phyloP scores from a whole-genome alignment of 495 filamentous ascomycete species.

The Hypoxylon lienhwacheense region DNA sequence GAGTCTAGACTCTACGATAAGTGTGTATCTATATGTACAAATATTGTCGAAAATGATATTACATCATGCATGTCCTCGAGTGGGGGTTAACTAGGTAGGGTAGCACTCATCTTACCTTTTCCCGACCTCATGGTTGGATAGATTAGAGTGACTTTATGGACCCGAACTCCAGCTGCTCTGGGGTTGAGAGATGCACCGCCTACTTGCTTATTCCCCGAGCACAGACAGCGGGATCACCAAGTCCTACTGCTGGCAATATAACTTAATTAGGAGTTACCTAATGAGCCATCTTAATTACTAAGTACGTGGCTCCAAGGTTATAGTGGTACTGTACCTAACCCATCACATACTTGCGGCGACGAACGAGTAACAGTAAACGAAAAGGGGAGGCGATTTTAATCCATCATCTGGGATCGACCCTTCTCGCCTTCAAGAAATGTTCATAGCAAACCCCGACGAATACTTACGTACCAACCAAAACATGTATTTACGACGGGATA shows the following conservation, averaged over 20 bases:
- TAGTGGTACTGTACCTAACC: not conserved
- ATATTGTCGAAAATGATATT: not conserved
- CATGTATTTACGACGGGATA: not conserved
- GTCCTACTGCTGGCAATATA: constrained; percentile 1
- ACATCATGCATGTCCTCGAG: not conserved
- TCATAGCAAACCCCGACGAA: too few relatives aligned
- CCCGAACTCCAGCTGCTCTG: constrained; percentile 17
- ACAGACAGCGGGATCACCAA: not conserved
- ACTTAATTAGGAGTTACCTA: constrained; percentile 12
- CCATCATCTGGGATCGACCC: too few relatives aligned
- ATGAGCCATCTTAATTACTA: not conserved
- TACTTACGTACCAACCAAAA: not conserved
- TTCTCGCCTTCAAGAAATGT: too few relatives aligned
- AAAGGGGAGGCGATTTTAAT: not conserved
- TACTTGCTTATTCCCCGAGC: not conserved
- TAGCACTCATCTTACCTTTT: not conserved
- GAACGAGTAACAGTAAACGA: not conserved
- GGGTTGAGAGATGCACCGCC: not conserved
- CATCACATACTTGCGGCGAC: not conserved
- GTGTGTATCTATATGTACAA: too few relatives aligned
- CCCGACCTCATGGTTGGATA: too few relatives aligned
- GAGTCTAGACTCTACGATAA: not conserved
- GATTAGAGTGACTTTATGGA: not conserved
- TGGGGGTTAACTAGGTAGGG: not conserved
- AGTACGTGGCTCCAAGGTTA: not conserved